Conservation (phyloP, 768 basidiomycete genomes). For the Cystobasidium tubakii region DNA sequence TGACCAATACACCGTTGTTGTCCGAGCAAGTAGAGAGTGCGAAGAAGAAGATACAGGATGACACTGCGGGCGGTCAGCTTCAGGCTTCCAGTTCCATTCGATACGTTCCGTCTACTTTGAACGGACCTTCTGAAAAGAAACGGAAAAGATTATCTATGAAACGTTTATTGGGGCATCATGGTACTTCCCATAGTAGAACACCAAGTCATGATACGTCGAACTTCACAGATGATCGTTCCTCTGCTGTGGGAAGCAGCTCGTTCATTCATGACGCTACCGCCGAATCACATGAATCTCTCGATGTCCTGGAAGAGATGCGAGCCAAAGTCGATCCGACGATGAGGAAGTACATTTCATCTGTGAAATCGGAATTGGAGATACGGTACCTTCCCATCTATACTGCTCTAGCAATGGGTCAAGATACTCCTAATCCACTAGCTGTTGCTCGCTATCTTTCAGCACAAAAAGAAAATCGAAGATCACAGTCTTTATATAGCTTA, state of each 20-base stretch:
- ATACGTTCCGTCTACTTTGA: not conserved
- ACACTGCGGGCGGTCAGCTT: not conserved
- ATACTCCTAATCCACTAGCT: slow-evolving; percentile 14
- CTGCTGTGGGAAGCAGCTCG: not conserved
- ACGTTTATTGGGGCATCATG: not conserved
- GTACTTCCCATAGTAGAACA: not conserved
- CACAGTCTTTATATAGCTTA: not conserved
- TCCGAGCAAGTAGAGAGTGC: not conserved
- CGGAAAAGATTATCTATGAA: slow-evolving; percentile 11
- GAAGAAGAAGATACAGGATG: not conserved
- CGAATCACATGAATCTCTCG: not conserved
- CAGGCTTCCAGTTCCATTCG: not conserved
- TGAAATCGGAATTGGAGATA: slow-evolving; percentile 23
- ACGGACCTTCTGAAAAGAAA: not conserved
- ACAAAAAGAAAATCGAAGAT: not conserved
- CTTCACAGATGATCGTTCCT: not conserved
- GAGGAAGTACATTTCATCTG: slow-evolving; percentile 22
- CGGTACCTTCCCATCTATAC: slow-evolving; percentile 22
- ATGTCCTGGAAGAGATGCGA: not conserved
- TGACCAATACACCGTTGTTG: not conserved
- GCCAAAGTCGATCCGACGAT: slow-evolving; percentile 2
- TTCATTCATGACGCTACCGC: not conserved
- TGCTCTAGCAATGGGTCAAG: slow-evolving; percentile 15
- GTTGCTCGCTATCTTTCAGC: slow-evolving; percentile 9
- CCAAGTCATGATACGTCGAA: slow-evolving; percentile 12